Conservation (phyloP, 169 alveolate genomes). For the Fabrea salina region DNA sequence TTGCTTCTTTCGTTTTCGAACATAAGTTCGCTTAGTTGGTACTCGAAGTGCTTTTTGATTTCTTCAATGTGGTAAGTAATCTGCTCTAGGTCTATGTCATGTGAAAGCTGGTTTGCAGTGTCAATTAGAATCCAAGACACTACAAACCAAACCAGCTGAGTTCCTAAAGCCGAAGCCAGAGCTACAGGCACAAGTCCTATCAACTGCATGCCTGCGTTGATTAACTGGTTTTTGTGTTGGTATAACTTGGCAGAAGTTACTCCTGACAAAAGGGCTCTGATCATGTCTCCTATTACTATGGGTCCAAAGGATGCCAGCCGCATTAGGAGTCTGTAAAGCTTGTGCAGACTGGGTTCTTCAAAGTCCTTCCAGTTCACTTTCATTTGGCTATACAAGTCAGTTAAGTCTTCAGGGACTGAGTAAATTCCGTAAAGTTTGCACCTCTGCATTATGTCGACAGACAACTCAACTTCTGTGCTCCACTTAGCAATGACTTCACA, state of each 20-base stretch:
- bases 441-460: neutral
- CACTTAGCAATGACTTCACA: neutral
- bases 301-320: neutral
- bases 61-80: neutral
- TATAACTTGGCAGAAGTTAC: neutral
- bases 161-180: neutral
- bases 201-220: neutral
- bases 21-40: neutral
- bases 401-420: neutral
- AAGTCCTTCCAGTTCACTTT: neutral
- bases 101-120: neutral
- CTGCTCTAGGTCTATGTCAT: neutral
- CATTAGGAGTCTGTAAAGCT: neutral
- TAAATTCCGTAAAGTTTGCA: neutral
- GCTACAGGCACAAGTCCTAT: neutral
- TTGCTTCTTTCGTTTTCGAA: neutral
- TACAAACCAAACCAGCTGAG: neutral
- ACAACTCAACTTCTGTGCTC: neutral
- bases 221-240: neutral
- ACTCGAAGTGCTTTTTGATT: neutral
- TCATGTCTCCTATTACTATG: neutral
- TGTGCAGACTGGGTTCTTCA: neutral
- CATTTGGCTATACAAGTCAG: neutral
- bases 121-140: neutral
- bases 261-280: neutral